Percentiles rank a stretch among this genome's conserved stretches.
These are phyloP conservation scores for Bathelium albidoporum DNA, from an alignment of 495 filamentous ascomycete genomes.

Conservation along the genomic window DNA sequence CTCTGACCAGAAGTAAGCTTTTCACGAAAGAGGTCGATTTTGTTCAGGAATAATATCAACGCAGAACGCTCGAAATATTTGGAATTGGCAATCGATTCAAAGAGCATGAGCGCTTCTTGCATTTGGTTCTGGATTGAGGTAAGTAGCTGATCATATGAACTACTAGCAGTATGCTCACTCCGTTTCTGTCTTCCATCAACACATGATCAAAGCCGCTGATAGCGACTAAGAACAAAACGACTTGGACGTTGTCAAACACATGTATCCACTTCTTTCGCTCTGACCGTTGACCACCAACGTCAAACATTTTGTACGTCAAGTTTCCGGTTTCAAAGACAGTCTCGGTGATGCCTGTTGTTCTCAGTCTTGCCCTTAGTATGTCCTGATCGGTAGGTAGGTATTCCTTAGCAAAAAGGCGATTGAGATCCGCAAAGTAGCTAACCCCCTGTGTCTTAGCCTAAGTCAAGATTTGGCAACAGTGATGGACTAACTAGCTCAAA, in stretches of 20 bases:
- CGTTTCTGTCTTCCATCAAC: constrained; percentile 93
- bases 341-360: constrained; percentile 97
- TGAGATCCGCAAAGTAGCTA: constrained; percentile 86
- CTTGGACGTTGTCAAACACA: constrained; percentile 95
- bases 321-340: constrained; percentile 97
- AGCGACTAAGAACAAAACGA: constrained; percentile 87
- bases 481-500: constrained; percentile 69
- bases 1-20: constrained; percentile 59
- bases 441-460: constrained; percentile 18
- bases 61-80: constrained; percentile 95
- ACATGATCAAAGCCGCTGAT: constrained; percentile 97
- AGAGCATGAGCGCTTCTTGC: constrained; percentile 97
- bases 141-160: not conserved
- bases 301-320: constrained; percentile 98
- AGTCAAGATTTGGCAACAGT: not conserved
- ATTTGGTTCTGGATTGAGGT: constrained; percentile 78
- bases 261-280: constrained; percentile 99
- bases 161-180: constrained; percentile 49
- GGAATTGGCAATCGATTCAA: constrained; percentile 94
- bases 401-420: constrained; percentile 74
- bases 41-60: constrained; percentile 97
- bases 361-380: constrained; percentile 79
- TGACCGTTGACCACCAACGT: constrained; percentile 95
- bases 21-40: constrained; percentile 93
- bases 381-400: constrained; percentile 97